phyloP scores from a whole-genome alignment of 2,329 filamentous ascomycete genomes.

The Venturia aucupariae region DNA sequence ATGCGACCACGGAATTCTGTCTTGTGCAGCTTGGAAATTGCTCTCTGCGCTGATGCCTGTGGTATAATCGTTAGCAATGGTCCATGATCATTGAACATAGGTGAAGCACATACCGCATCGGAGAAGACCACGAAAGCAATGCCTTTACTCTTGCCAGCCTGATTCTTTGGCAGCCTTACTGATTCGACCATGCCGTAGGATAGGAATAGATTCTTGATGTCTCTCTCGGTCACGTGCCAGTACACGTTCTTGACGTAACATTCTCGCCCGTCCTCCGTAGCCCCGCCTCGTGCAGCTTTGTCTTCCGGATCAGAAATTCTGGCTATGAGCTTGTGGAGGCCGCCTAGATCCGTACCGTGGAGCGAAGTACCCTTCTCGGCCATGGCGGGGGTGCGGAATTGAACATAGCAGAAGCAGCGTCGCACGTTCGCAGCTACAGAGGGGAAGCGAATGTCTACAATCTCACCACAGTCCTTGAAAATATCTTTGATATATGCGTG shows the following conservation, averaged over 20 bases:
- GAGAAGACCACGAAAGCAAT: conserved; percentile 73
- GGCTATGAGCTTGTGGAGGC: conserved; percentile 58
- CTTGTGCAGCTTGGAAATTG: conserved; percentile 24
- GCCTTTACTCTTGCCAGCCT: conserved; percentile 62
- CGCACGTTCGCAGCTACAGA: conserved; percentile 82
- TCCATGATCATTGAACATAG: not conserved
- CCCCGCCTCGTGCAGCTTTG: conserved; percentile 70
- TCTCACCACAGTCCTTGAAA: conserved; percentile 61
- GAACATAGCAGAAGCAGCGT: conserved; percentile 90
- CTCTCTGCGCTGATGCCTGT: conserved; percentile 25
- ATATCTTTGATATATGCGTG: conserved; percentile 59
- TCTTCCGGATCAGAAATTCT: conserved; percentile 76
- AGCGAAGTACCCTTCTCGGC: conserved; percentile 53
- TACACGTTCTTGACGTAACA: conserved; percentile 77
- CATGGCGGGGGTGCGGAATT: conserved; percentile 53
- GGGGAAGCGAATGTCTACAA: conserved; percentile 80
- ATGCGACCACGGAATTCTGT: conserved; percentile 27
- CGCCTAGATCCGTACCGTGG: conserved; percentile 60
- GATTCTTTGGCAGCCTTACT: conserved; percentile 60
- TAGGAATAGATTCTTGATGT: conserved; percentile 61
- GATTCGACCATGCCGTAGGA: conserved; percentile 68
- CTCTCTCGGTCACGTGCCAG: conserved; percentile 66
- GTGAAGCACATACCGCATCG: conserved; percentile 40
- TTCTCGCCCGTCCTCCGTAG: conserved; percentile 80
- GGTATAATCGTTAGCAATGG: not conserved